Conservation (phyloP, 208 protist species). For the Leishmania tarentolae region DNA sequence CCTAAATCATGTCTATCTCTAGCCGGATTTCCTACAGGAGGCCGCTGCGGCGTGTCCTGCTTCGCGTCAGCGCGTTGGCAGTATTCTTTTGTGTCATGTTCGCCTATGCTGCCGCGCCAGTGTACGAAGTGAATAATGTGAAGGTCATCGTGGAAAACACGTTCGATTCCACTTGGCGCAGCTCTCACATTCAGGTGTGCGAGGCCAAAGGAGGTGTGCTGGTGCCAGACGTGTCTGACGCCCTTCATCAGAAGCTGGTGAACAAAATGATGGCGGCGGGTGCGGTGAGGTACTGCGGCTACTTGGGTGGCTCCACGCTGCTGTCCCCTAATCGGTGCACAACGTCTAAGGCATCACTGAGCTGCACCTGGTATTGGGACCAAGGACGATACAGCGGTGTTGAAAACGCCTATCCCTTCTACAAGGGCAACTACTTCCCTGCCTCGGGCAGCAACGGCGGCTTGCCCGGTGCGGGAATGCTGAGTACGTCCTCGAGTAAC, state of each 20-base stretch:
- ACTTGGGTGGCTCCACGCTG: slow-evolving; percentile 10
- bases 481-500: not conserved
- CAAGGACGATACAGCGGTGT: slow-evolving; percentile 2
- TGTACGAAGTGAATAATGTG: not conserved
- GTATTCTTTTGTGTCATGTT: not conserved
- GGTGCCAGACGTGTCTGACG: slow-evolving; percentile 1
- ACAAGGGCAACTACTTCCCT: slow-evolving; percentile 11
- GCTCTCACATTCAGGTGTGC: not conserved
- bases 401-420: slow-evolving; percentile 11
- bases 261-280: not conserved
- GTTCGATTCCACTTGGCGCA: not conserved
- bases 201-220: not conserved
- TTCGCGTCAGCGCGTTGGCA: not conserved
- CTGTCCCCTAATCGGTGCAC: not conserved
- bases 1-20: not conserved
- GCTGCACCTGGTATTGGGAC: slow-evolving; percentile 13
- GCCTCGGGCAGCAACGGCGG: not conserved
- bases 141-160: not conserved
- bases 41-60: not conserved
- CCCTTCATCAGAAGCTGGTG: not conserved
- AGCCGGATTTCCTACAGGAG: too few relatives aligned
- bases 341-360: not conserved
- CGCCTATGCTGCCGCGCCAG: not conserved
- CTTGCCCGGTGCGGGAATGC: slow-evolving; percentile 2
- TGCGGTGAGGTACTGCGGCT: not conserved